Conservation (phyloP, 306 rosid species). For the Carpinus fangiana region DNA sequence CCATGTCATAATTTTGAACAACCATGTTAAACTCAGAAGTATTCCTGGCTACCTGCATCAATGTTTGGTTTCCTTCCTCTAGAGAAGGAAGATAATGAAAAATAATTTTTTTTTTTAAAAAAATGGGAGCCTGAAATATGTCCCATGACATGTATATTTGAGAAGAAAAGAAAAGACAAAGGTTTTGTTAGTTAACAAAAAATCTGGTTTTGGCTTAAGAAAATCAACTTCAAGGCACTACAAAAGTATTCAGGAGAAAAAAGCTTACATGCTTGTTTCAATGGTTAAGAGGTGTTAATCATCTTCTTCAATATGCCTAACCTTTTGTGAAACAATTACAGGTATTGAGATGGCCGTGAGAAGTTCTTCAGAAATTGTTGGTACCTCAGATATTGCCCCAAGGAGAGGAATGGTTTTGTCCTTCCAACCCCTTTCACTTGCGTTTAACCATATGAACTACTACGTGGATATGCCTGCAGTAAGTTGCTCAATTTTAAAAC, state of each 20-base stretch:
- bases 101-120: no score
- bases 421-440: slow-evolving; percentile 66
- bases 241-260: background rate
- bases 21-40: background rate
- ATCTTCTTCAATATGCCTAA: slow-evolving; percentile 1
- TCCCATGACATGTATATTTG: background rate
- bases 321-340: slow-evolving; percentile 1
- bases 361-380: slow-evolving; percentile 30
- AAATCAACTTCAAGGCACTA: background rate
- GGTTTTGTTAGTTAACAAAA: background rate
- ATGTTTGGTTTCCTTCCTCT: background rate
- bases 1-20: background rate
- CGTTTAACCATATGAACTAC: slow-evolving; percentile 70
- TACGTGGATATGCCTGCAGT: slow-evolving; percentile 75
- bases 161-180: background rate
- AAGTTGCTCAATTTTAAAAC: slow-evolving; percentile 30
- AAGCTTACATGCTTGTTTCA: background rate
- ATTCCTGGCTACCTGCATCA: background rate
- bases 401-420: slow-evolving; percentile 66
- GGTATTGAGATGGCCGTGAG: slow-evolving; percentile 31
- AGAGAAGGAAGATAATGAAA: background rate
- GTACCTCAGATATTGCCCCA: slow-evolving; percentile 17
- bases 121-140: background rate
- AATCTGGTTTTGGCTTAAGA: background rate
- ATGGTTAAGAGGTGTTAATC: background rate